Evolutionary conservation across 305 asterid species (phyloP).

Genomic region (Plantago lanceolata): DNA sequence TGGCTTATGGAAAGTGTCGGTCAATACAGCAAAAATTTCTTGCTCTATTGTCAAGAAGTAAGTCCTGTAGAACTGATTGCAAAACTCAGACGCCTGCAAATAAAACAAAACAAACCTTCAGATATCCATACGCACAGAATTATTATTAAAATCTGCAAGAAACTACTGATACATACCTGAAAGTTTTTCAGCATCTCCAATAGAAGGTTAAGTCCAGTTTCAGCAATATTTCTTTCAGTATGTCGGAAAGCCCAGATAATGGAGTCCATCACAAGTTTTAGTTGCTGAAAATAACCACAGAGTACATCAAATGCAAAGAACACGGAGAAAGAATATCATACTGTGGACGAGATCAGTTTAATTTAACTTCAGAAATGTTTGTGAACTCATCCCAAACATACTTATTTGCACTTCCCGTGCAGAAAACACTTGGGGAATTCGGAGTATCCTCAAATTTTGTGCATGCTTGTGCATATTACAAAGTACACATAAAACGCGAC

Average conservation of each 20-base stretch:
- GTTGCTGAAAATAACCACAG: slow-evolving; percentile 53
- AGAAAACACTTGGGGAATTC: too few relatives aligned
- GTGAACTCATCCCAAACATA: too few relatives aligned
- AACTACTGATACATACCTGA: slow-evolving; percentile 46
- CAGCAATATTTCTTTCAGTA: slow-evolving; percentile 95
- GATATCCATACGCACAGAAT: slow-evolving; percentile 6
- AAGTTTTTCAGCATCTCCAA: slow-evolving; percentile 90
- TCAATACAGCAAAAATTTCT: slow-evolving; percentile 87
- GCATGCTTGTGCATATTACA: too few relatives aligned
- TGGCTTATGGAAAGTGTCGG: slow-evolving; percentile 94
- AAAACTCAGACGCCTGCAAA: slow-evolving; percentile 74
- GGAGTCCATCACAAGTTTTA: slow-evolving; percentile 95
- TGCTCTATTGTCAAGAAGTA: slow-evolving; percentile 80
- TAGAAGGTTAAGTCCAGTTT: slow-evolving; percentile 87
- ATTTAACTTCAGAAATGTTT: too few relatives aligned
- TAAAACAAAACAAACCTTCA: slow-evolving; percentile 24
- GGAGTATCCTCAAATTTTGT: too few relatives aligned
- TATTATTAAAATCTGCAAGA: slow-evolving; percentile 6
- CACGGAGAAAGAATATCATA: slow-evolving; percentile 2
- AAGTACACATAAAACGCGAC: too few relatives aligned
- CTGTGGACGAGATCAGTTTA: slow-evolving; percentile 2
- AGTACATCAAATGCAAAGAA: slow-evolving; percentile 18
- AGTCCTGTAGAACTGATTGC: slow-evolving; percentile 78
- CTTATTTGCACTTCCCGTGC: too few relatives aligned
- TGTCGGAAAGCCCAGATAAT: slow-evolving; percentile 99